Percentiles rank a stretch among this genome's conserved stretches.
These are phyloP conservation scores for Saturnispora hagleri DNA, from an alignment of 805 yeast species.

Conservation along the genomic window DNA sequence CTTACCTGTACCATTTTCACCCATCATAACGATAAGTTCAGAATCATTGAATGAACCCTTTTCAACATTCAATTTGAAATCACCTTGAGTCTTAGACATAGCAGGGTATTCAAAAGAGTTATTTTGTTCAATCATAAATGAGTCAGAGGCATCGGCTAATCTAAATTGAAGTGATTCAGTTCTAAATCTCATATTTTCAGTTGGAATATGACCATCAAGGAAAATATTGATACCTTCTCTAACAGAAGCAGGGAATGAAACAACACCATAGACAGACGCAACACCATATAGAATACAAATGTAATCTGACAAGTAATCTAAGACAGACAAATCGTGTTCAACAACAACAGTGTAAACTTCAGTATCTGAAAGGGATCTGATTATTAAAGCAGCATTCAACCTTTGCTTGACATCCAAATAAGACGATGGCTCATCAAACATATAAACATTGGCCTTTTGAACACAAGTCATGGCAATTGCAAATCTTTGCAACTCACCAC, in stretches of 20 bases:
- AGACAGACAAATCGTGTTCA: conserved; percentile 96
- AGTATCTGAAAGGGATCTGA: conserved; percentile 72
- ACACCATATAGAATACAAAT: conserved; percentile 96
- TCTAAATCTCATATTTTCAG: conserved; percentile 96
- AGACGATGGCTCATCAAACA: conserved; percentile 99
- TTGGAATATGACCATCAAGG: conserved; percentile 94
- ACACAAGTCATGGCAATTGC: conserved; percentile 97
- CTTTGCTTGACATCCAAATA: conserved; percentile 98
- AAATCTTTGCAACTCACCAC: conserved; percentile 98
- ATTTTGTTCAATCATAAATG: conserved; percentile 64
- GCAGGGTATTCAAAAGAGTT: conserved; percentile 69
- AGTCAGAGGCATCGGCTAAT: conserved; percentile 82
- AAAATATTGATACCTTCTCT: conserved; percentile 99
- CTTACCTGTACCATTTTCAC: conserved; percentile 99
- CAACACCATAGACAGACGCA: conserved; percentile 98
- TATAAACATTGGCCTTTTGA: conserved; percentile 89
- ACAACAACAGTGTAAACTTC: conserved; percentile 88
- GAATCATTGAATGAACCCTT: conserved; percentile 91
- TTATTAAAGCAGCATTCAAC: conserved; percentile 92
- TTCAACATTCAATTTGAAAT: conserved; percentile 75
- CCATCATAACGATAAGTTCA: conserved; percentile 98
- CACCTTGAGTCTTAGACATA: conserved; percentile 90
- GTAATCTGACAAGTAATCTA: conserved; percentile 94
- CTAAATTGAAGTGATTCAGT: conserved; percentile 91
- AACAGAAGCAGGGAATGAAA: conserved; percentile 90